These are phyloP conservation scores for Amaranthus cruentus DNA, from an alignment of 148 eudicot genomes.

Conservation along the genomic window DNA sequence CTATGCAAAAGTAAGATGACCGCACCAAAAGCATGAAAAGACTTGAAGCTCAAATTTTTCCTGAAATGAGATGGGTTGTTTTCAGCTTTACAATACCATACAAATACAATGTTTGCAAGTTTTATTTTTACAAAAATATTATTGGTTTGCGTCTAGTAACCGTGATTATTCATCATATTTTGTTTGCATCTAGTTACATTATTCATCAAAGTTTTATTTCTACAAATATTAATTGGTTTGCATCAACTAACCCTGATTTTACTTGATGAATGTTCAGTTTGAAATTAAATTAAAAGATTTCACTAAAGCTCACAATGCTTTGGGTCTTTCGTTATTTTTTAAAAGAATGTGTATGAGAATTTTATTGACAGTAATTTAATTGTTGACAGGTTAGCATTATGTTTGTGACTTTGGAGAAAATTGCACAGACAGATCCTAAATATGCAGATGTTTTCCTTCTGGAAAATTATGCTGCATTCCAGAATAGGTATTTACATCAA, in stretches of 20 bases:
- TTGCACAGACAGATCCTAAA: conserved; percentile 74
- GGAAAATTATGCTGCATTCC: conserved; percentile 98
- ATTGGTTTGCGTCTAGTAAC: background rate
- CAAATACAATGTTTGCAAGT: too few species aligned
- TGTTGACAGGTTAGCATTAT: conserved; percentile 70
- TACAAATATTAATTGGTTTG: too few species aligned
- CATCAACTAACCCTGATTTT: too few species aligned
- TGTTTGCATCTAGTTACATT: too few species aligned
- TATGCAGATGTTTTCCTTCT: conserved; percentile 77
- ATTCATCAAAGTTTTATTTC: too few species aligned
- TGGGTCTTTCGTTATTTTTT: background rate
- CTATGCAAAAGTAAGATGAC: background rate
- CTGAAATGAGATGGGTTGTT: too few species aligned
- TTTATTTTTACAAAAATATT: background rate
- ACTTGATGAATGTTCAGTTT: background rate
- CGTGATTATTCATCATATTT: background rate
- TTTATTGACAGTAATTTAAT: background rate
- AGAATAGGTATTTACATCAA: conserved; percentile 59
- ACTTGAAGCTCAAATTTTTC: background rate
- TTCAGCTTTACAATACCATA: too few species aligned
- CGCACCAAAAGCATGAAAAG: background rate
- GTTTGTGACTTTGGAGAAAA: conserved; percentile 93
- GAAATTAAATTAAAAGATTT: background rate
- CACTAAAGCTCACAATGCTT: background rate
- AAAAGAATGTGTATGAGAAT: background rate